phyloP scores from a whole-genome alignment of 2,329 filamentous ascomycete genomes.

The Stachybotrys echinatus region DNA sequence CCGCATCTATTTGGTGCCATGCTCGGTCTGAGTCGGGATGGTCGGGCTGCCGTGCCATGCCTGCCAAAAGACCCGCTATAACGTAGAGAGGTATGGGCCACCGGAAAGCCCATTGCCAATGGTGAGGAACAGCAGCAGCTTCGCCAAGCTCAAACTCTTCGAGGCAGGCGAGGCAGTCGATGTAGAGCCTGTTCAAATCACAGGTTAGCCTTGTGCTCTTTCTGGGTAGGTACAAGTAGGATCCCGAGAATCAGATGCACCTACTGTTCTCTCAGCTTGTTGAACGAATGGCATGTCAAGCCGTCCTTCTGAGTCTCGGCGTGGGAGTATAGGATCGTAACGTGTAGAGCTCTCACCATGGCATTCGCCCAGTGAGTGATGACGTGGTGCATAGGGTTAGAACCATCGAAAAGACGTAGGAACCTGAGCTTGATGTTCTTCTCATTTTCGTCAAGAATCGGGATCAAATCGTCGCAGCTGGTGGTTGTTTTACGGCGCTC shows the following conservation, averaged over 20 bases:
- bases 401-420: constrained; percentile 9
- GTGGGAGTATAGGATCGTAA: constrained; percentile 9
- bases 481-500: constrained; percentile 6
- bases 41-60: constrained; percentile 7
- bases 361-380: constrained; percentile 8
- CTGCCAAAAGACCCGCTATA: constrained; percentile 7
- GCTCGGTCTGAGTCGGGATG: constrained; percentile 10
- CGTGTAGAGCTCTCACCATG: constrained; percentile 8
- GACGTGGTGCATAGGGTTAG: constrained; percentile 9
- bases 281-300: constrained; percentile 8
- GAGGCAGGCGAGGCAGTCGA: constrained; percentile 9
- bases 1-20: constrained; percentile 10
- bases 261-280: constrained; percentile 9
- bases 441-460: constrained; percentile 7
- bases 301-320: constrained; percentile 6
- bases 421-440: constrained; percentile 9
- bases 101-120: constrained; percentile 12
- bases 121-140: constrained; percentile 5
- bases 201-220: not conserved
- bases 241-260: not conserved
- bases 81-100: constrained; percentile 12
- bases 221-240: not conserved
- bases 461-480: constrained; percentile 8
- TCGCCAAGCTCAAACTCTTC: constrained; percentile 10
- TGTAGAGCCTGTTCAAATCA: constrained; percentile 5